Evolutionary conservation across 2,329 filamentous ascomycete genomes (phyloP).

Genomic region (Colletotrichum noveboracense): DNA sequence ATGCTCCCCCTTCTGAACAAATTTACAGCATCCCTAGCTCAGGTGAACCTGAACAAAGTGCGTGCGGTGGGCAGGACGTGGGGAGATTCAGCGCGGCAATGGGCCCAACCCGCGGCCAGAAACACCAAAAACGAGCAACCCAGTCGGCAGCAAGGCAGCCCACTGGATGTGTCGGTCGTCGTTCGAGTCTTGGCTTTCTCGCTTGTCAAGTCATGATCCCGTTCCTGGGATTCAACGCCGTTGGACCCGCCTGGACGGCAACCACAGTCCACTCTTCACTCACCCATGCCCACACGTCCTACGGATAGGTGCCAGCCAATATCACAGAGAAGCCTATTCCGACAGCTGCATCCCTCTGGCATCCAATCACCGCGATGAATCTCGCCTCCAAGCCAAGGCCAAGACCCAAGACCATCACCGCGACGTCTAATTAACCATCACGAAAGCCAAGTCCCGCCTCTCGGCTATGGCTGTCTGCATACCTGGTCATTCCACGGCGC

Average conservation of each 20-base stretch:
- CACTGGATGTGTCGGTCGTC: background rate
- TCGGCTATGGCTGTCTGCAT: background rate
- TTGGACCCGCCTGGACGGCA: slow-evolving; percentile 5
- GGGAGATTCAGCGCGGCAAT: slow-evolving; percentile 1
- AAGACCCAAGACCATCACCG: background rate
- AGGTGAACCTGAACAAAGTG: background rate
- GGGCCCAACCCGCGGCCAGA: background rate
- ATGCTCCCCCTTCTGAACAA: background rate
- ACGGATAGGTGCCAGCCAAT: background rate
- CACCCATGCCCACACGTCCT: background rate
- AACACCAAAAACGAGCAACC: background rate
- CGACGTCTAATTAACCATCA: background rate
- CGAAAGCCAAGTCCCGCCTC: slow-evolving; percentile 1
- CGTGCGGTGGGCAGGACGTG: slow-evolving; percentile 1
- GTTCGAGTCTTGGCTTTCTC: background rate
- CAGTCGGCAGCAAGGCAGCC: background rate
- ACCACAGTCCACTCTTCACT: background rate
- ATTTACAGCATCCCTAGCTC: background rate
- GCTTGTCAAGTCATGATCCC: background rate
- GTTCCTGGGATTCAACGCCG: slow-evolving; percentile 12
- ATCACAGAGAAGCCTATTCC: slow-evolving; percentile 10
- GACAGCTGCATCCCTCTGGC: background rate
- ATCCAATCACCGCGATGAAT: background rate
- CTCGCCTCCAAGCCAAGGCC: background rate
- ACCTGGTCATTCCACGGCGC: background rate